phyloP scores from a whole-genome alignment of 1,139 yeast species.

The Yamadazyma sp. region DNA sequence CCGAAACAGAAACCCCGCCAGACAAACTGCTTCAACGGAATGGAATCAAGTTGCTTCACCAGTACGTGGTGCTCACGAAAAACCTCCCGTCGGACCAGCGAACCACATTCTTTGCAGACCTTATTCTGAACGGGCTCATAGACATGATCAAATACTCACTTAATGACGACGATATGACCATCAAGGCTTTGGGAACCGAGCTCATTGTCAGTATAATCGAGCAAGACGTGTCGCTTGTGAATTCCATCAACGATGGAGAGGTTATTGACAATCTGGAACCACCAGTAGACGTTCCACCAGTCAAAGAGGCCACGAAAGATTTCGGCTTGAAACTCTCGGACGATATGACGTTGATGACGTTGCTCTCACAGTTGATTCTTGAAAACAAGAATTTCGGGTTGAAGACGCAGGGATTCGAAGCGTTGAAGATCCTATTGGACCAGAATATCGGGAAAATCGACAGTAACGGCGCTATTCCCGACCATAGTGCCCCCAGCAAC shows the following conservation, averaged over 20 bases:
- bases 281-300: conserved; percentile 15
- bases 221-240: conserved; percentile 73
- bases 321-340: conserved; percentile 41
- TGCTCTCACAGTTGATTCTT: conserved; percentile 61
- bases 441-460: conserved; percentile 41
- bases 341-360: conserved; percentile 62
- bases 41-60: conserved; percentile 79
- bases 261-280: conserved; percentile 38
- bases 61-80: conserved; percentile 75
- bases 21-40: conserved; percentile 45
- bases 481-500: conserved; percentile 31
- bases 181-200: conserved; percentile 78
- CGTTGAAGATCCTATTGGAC: conserved; percentile 70
- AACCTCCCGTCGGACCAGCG: conserved; percentile 64
- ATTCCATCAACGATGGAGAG: conserved; percentile 37
- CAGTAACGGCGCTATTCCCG: conserved; percentile 21
- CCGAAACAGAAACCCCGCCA: conserved; percentile 13
- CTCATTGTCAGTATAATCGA: conserved; percentile 78
- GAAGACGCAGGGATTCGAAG: conserved; percentile 81
- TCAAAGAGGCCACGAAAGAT: conserved; percentile 15
- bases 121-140: conserved; percentile 71
- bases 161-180: conserved; percentile 46
- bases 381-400: conserved; percentile 70
- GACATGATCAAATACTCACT: conserved; percentile 73
- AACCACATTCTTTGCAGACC: conserved; percentile 59